These are phyloP conservation scores for Fusarium cyanostomum DNA, from an alignment of 2,329 filamentous ascomycete genomes.

Conservation along the genomic window DNA sequence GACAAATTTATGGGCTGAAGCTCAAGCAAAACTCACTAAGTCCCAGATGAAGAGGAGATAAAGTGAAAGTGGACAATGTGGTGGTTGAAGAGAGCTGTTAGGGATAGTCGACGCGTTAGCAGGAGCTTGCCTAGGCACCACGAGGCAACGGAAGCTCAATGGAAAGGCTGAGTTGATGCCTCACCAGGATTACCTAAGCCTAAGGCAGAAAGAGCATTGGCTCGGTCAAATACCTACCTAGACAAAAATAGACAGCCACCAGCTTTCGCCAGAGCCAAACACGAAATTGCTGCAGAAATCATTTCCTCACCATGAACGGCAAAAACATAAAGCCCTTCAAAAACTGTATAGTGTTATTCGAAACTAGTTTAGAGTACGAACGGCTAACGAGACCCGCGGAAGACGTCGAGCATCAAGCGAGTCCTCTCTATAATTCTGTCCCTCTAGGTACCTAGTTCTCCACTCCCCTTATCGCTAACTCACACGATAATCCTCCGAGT, in stretches of 20 bases:
- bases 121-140: slow-evolving; percentile 57
- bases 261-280: neutral
- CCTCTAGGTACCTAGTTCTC: slow-evolving; percentile 7
- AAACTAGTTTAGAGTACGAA: neutral
- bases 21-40: slow-evolving; percentile 21
- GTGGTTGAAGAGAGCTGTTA: slow-evolving; percentile 37
- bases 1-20: slow-evolving; percentile 12
- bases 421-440: slow-evolving; percentile 33
- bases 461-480: slow-evolving; percentile 34
- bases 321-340: too few species aligned
- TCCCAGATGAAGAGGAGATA: slow-evolving; percentile 13
- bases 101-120: slow-evolving; percentile 55
- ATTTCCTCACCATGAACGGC: neutral
- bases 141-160: slow-evolving; percentile 46
- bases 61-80: slow-evolving; percentile 24
- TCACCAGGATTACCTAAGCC: slow-evolving; percentile 40
- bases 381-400: slow-evolving; percentile 5
- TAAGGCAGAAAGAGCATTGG: slow-evolving; percentile 45
- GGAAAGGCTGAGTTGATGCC: slow-evolving; percentile 49
- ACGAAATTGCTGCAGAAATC: neutral
- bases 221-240: slow-evolving; percentile 12
- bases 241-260: neutral
- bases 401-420: neutral
- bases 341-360: too few species aligned
- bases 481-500: slow-evolving; percentile 35